Evolutionary conservation across 208 protist species (phyloP).

Genomic region (Acanthamoeba castellanii): DNA sequence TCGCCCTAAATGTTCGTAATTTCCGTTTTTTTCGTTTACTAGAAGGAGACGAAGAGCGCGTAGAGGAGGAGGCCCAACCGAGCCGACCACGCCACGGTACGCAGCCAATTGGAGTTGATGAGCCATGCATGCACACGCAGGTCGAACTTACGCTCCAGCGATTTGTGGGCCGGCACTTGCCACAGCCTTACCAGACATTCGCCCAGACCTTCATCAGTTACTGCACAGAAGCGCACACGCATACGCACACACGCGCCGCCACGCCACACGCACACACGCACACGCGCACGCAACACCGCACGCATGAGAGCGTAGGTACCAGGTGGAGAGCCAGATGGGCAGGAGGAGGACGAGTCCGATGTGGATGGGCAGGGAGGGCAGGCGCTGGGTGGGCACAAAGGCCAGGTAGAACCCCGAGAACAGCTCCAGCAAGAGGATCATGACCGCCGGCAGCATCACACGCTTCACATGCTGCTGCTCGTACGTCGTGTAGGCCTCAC

Average conservation of each 20-base stretch:
- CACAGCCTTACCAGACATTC: not conserved
- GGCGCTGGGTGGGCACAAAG: not conserved
- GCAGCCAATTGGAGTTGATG: slow-evolving; percentile 54
- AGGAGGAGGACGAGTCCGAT: not conserved
- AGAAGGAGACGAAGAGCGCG: not conserved
- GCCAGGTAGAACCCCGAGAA: slow-evolving; percentile 53
- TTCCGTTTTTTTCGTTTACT: no score
- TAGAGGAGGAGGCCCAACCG: slow-evolving; percentile 37
- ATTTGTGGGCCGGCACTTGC: slow-evolving; percentile 42
- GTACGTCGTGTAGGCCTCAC: slow-evolving; percentile 47
- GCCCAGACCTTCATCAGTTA: not conserved
- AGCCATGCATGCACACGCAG: not conserved
- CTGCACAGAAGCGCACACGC: not conserved
- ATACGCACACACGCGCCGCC: no score
- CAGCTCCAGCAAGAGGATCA: slow-evolving; percentile 20
- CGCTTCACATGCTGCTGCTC: slow-evolving; percentile 51
- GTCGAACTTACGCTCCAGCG: slow-evolving; percentile 23
- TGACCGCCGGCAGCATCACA: slow-evolving; percentile 18
- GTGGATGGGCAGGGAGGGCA: slow-evolving; percentile 31
- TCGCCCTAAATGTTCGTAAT: no score
- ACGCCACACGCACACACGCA: no score
- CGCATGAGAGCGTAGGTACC: not conserved
- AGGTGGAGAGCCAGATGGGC: slow-evolving; percentile 40
- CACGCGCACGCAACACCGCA: no score
- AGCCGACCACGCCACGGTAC: slow-evolving; percentile 14